A percentile compares a stretch with the other conserved stretches of the same genome.
Evolutionary conservation across 2,329 filamentous ascomycete species (phyloP).

Genomic region (Parastagonospora avenae): DNA sequence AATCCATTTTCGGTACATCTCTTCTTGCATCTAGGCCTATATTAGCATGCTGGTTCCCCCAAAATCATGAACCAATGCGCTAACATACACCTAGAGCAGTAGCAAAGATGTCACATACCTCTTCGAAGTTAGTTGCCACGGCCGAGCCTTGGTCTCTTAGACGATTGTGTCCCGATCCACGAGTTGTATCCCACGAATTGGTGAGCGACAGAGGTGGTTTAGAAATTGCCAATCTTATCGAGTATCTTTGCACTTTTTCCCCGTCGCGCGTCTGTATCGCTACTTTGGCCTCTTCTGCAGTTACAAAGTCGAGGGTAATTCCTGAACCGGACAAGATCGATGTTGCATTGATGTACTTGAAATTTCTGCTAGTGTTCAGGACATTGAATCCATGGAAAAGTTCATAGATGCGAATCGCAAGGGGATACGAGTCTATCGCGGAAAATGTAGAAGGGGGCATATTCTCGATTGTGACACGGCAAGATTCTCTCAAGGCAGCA

Average conservation of each 20-base stretch:
- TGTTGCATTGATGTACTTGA: not conserved
- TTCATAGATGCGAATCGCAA: not conserved
- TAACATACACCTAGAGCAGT: not conserved
- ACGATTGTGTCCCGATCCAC: not conserved
- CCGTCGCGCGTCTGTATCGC: not conserved
- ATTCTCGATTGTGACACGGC: not conserved
- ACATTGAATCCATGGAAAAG: not conserved
- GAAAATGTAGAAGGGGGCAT: not conserved
- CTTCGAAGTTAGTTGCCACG: not conserved
- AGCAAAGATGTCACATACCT: not conserved
- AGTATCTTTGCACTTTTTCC: not conserved
- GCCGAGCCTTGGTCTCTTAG: not conserved
- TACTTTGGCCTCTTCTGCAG: not conserved
- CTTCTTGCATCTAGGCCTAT: no score
- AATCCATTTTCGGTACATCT: no score
- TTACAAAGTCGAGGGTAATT: not conserved
- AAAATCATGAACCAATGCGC: not conserved
- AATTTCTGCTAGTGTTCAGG: not conserved
- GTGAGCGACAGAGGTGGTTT: not conserved
- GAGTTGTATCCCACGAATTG: not conserved
- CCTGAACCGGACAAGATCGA: not conserved
- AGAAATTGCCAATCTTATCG: not conserved
- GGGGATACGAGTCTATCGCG: not conserved
- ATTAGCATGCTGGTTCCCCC: not conserved
- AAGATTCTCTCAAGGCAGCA: not conserved